Conservation (phyloP, 352 stramenopile species). For the Globisporangium orthogonon region DNA sequence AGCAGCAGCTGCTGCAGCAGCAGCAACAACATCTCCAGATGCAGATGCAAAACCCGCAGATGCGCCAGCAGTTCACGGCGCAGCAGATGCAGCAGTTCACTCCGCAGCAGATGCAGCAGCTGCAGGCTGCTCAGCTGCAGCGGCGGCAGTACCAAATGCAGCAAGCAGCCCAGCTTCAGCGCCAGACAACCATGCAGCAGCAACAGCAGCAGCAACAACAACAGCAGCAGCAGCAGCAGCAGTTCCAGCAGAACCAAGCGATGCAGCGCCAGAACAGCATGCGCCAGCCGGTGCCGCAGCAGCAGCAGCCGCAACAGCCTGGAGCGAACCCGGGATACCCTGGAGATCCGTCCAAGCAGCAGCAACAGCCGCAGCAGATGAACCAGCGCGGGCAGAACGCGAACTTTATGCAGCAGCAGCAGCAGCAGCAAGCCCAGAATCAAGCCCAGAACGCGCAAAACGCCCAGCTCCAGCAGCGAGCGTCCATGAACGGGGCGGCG, state of each 20-base stretch:
- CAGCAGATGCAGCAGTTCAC: conserved; percentile 36
- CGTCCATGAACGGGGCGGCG: conserved; percentile 27
- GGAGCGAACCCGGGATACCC: conserved; percentile 12
- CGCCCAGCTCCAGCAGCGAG: conserved; percentile 30
- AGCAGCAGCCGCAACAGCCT: conserved; percentile 38
- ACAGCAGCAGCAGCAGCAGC: conserved; percentile 43
- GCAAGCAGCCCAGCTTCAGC: conserved; percentile 51
- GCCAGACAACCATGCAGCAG: conserved; percentile 53
- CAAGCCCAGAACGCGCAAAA: conserved; percentile 21
- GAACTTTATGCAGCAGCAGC: conserved; percentile 21
- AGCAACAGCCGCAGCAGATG: conserved; percentile 45
- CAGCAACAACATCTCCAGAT: conserved; percentile 74
- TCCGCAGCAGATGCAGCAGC: conserved; percentile 76
- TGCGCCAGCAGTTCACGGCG: conserved; percentile 55
- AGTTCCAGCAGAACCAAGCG: conserved; percentile 37
- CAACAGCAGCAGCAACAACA: conserved; percentile 43
- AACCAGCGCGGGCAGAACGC: conserved; percentile 20
- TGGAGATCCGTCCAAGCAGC: conserved; percentile 14
- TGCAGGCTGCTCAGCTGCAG: conserved; percentile 25
- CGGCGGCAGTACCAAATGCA: conserved; percentile 46
- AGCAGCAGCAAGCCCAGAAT: conserved; percentile 42
- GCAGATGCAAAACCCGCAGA: conserved; percentile 64
- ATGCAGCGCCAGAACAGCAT: conserved; percentile 49
- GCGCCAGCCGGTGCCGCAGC: conserved; percentile 52
- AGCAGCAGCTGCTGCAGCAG: conserved; percentile 72